phyloP scores from a whole-genome alignment of 345 rosid genomes.

The Citrus australasica region DNA sequence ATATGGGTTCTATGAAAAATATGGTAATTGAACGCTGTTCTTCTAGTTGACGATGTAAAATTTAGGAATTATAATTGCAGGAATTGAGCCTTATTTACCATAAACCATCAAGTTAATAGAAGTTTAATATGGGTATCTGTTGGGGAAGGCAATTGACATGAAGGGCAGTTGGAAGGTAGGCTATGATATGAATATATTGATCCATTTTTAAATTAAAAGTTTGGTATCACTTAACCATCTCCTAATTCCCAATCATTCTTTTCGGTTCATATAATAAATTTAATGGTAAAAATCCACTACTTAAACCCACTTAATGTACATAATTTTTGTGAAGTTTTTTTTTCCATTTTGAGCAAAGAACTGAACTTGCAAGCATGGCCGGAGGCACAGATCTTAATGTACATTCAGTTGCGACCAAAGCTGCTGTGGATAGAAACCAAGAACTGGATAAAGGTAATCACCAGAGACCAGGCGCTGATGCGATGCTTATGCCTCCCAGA shows the following conservation, averaged over 20 bases:
- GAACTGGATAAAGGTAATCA: constrained; percentile 38
- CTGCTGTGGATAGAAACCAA: constrained; percentile 42
- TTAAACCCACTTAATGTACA: constrained; percentile 33
- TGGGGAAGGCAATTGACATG: constrained; percentile 58
- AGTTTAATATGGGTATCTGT: constrained; percentile 20
- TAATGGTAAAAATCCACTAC: constrained; percentile 46
- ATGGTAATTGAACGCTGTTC: neutral
- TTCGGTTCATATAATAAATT: constrained; percentile 48
- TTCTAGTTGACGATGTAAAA: neutral
- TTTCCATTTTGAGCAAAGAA: constrained; percentile 8
- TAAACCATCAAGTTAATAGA: neutral
- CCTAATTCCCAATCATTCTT: constrained; percentile 77
- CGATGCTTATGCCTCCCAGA: constrained; percentile 32
- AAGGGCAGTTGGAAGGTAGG: constrained; percentile 61
- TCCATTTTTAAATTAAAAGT: constrained; percentile 27
- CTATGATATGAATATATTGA: constrained; percentile 26
- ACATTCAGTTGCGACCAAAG: constrained; percentile 40
- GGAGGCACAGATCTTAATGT: constrained; percentile 45
- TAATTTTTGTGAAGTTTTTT: constrained; percentile 14
- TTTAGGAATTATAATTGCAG: neutral
- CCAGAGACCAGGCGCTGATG: constrained; percentile 28
- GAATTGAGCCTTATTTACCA: neutral
- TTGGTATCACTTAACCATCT: constrained; percentile 76
- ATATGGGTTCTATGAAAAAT: neutral
- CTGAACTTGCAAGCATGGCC: constrained; percentile 38